These are phyloP conservation scores for Passiflora organensis DNA, from an alignment of 345 rosid species.

Conservation along the genomic window DNA sequence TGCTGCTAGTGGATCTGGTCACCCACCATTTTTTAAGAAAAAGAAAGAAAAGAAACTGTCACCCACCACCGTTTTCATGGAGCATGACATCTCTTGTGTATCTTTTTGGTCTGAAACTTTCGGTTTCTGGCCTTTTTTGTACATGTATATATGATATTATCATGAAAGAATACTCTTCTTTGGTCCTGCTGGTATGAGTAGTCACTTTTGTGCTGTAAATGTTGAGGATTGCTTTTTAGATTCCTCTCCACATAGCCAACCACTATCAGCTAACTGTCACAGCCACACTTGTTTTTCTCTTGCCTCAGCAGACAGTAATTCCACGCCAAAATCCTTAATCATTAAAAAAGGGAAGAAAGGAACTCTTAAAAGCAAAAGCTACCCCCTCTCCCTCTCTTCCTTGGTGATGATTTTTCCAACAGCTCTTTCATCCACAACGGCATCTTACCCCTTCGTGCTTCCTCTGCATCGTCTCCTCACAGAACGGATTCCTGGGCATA, in stretches of 20 bases:
- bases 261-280: constrained; percentile 23
- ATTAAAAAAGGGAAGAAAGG: constrained; percentile 20
- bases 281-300: not conserved
- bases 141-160: too few species aligned
- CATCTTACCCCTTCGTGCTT: not conserved
- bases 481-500: too few species aligned
- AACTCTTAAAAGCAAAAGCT: constrained; percentile 41
- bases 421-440: constrained; percentile 4
- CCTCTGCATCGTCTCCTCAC: too few species aligned
- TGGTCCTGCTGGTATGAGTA: not conserved
- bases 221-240: constrained; percentile 13
- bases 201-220: constrained; percentile 31
- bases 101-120: too few species aligned
- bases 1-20: constrained; percentile 33
- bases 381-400: constrained; percentile 1
- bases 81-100: too few species aligned
- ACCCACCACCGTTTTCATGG: too few species aligned
- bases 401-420: not conserved
- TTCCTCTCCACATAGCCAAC: constrained; percentile 28
- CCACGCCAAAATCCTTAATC: constrained; percentile 8
- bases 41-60: not conserved
- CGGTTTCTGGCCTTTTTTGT: too few species aligned
- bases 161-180: too few species aligned
- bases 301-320: constrained; percentile 18
- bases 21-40: constrained; percentile 18